Base-by-base conservation (phyloP, 2,329 filamentous ascomycete genomes). In the Davidsoniella australis region DNA sequence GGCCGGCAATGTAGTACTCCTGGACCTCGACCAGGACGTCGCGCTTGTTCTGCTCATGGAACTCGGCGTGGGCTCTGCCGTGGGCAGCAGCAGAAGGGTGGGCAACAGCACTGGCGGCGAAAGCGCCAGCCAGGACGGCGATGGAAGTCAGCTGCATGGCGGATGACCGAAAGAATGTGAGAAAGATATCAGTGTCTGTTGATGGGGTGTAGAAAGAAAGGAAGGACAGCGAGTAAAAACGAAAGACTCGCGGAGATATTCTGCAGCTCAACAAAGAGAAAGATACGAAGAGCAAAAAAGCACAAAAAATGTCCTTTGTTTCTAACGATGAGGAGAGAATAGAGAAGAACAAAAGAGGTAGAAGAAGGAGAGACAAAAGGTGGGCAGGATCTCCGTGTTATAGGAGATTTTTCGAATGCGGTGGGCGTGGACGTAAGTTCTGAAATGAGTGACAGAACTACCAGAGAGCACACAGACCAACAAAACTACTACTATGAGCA, bases 61-160 rank as follows among this genome's bases (percentile, higher is more conserved):
- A 53, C 57, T 64, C 58, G 45, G 57, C 55, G 54, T 63, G 59
- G 53, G 57, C 54, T 59, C 67, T 66, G 41, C 39, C 38, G 17
- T 43, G 40, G 20, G 44, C 51, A 38, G 56, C 59, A 51, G 63
- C 62, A 48, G 63, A 66, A 52, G 66, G 66, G 58, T 63, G 64
- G 48, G 66, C 66, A 53, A 64, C 60, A 50, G 58, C 66, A 57
- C 65, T 64, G 9, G 47, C 47, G 51, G 54, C 49, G 45, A 67
- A 56, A 59, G 64, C 65, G 55, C 65, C 62, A 54, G 64, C 61
- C 50, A 68, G 57, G 52, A 65, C 33, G 49, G 66, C 43, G 41
- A 62, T 54, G 49, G 65, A 57, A 18, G 65, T 61, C 59, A 68
- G 58, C 62, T 68, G 68, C 66, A 69, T 68, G 17, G 12, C 12